A percentile compares a stretch with the other conserved stretches of the same genome.
Conservation (phyloP, 2,329 filamentous ascomycete genomes). For the Venturia aucupariae region DNA sequence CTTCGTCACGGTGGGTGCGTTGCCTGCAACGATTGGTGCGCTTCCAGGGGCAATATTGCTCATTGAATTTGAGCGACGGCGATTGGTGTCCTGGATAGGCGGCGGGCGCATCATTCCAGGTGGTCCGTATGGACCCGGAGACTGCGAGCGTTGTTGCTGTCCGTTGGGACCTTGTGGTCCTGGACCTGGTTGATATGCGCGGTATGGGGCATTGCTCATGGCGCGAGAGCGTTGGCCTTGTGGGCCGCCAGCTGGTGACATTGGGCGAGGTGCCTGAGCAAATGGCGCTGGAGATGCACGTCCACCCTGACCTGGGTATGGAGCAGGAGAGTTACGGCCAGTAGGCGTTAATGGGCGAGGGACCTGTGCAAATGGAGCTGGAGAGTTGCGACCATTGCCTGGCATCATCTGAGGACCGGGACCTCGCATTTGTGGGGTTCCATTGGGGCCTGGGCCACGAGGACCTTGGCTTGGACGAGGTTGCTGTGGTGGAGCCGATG, state of each 20-base stretch:
- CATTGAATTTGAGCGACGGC: constrained; percentile 30
- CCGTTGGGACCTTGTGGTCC: not conserved
- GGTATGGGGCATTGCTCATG: constrained; percentile 28
- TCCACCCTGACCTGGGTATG: constrained; percentile 19
- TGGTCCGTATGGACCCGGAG: constrained; percentile 30
- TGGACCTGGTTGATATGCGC: constrained; percentile 21
- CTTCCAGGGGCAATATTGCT: constrained; percentile 19
- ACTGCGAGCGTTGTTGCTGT: constrained; percentile 27
- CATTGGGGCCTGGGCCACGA: constrained; percentile 24
- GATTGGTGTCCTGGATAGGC: constrained; percentile 22
- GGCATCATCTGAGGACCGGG: constrained; percentile 18
- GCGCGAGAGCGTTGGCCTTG: constrained; percentile 23
- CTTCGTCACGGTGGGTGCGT: not conserved
- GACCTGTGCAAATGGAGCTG: constrained; percentile 21
- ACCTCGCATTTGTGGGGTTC: constrained; percentile 25
- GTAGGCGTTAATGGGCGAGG: constrained; percentile 15
- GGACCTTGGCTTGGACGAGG: not conserved
- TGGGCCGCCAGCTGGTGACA: constrained; percentile 11
- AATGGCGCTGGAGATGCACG: constrained; percentile 16
- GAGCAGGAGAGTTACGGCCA: constrained; percentile 20
- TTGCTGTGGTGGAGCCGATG: constrained; percentile 25
- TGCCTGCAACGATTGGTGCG: not conserved
- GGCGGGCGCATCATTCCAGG: constrained; percentile 17
- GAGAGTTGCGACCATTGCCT: constrained; percentile 17
- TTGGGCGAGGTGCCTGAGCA: constrained; percentile 17